Evolutionary conservation across 2,329 filamentous ascomycete species (phyloP), one percentile per base, ranked within the genome.

Genomic region (Diaporthe capsici): DNA sequence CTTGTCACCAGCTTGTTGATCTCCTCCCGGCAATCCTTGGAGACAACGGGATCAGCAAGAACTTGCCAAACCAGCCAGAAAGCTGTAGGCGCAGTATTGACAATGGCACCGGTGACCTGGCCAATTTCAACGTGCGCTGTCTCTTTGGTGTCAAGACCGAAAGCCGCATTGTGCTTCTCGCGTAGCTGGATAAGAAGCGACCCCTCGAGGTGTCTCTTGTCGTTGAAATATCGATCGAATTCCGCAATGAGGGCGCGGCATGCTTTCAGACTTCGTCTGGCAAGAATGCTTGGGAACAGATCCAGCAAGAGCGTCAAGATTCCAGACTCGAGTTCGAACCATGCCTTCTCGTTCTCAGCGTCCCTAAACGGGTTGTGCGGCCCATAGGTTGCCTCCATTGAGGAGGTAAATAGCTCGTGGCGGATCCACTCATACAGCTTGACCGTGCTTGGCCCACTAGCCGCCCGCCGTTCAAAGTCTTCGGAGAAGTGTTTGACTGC

Each of bases 11-110:
- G 37, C 28, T 53, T 10, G 4, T 60, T 44, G 10, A 58, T 8
- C 57, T 61, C 57, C 5, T 42, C 4, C 1, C 57, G 57, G 4
- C 57, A 61, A 10, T 61, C 57, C 57, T 61, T 28, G 37, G 25
- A 68, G 39, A 73, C 51, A 12, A 58, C 49, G 17, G 71, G 55
- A 28, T 61, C 57, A 28, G 71, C 42, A n/a, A 72, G 49, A 6
- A 72, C 60, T 61, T 72, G 55, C 71, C 71, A 72, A 7, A 63
- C 44, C 31, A 60, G 20, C 71, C 71, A 72, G 31, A 72, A 72
- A 42, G 71, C 57, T 10, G 42, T 60, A 20, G 71, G 71, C 6
- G 60, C 71, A 17, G 71, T 72, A 20, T 72, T 72, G 3, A 58
- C 37, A 37, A 72, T 49, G 28, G 55, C 60, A 57, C 20, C 71